Base-by-base conservation (phyloP, 768 basidiomycete genomes). In the Tylopilus balloui region DNA sequence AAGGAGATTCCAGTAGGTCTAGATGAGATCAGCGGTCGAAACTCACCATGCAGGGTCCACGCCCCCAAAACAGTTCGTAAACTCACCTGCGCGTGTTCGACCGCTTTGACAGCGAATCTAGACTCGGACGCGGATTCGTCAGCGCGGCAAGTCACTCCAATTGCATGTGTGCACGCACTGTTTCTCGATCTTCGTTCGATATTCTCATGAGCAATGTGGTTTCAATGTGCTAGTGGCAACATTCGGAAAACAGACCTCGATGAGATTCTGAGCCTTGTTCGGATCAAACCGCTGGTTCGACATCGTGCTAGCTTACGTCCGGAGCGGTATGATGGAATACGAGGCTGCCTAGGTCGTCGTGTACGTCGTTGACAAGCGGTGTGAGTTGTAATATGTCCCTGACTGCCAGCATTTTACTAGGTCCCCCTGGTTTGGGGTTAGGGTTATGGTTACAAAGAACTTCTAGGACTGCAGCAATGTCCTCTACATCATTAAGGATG, bases 1-100 rank as follows among this genome's bases (percentile, higher is more conserved):
- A 45, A 97, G 72, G 37, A 99, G 76, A 64, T 92, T 93, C 87
- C 93, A 95, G 71, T 97, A 97, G 8, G 92, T 92, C 89, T 97
- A 57, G 20, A 40, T 38, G 34, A 36, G 37, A 42, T 62, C 46
- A 47, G 36, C 34, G 45, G 42, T 44, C 45, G 41, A 42, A 53
- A n/a, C 48, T 50, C 20, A 31, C 21, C 52, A 37, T 31, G 38
- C 40, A 45, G 20, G 49, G 42, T 29, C 27, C 25, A 29, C 42
- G 31, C 43, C 34, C 39, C 46, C n/a, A 29, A 40, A 40, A 38
- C 27, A 32, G 21, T 45, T 42, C n/a, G 65, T n/a, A 13, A 36
- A 48, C 80, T 53, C 44, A 90, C 92, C 77, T 95, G 91, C 38
- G 94, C 91, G 57, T 98, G 92, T 66, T 99, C 94, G 44, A 98